phyloP scores from a whole-genome alignment of 345 rosid species.

The Euphorbia tirucalli region DNA sequence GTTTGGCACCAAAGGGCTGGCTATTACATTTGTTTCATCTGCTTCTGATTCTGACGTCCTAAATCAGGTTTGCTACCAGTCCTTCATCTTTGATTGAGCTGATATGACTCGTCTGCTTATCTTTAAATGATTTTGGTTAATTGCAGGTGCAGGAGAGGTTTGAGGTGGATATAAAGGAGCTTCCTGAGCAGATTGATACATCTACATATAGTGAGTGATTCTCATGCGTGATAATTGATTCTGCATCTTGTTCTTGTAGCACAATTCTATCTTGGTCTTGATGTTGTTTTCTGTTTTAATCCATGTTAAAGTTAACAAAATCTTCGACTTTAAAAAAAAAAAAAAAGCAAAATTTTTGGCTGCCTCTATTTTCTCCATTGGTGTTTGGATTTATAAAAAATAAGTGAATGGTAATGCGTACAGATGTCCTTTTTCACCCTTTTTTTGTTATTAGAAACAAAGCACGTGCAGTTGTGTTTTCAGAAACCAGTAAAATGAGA shows the following conservation, averaged over 20 bases:
- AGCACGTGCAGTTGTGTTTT: no score
- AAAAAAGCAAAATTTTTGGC: no score
- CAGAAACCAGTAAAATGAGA: no score
- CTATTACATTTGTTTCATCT: slow-evolving; percentile 92
- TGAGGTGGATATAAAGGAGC: slow-evolving; percentile 94
- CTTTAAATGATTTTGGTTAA: neutral
- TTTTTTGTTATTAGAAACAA: no score
- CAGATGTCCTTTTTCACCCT: no score
- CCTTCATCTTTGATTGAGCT: neutral
- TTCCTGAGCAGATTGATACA: slow-evolving; percentile 95
- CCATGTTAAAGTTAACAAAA: neutral
- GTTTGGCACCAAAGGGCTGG: slow-evolving; percentile 98
- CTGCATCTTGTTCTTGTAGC: neutral
- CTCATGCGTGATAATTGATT: neutral
- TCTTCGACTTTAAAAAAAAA: no score
- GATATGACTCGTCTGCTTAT: neutral
- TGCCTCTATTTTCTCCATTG: no score
- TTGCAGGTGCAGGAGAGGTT: slow-evolving; percentile 89
- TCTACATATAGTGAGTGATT: slow-evolving; percentile 75
- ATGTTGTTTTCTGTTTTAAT: neutral
- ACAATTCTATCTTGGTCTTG: neutral
- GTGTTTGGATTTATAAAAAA: no score
- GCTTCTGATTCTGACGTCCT: slow-evolving; percentile 87
- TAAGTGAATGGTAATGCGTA: no score
- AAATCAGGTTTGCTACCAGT: slow-evolving; percentile 62